Evolutionary conservation across 345 rosid species (phyloP), one percentile per base, ranked within the genome.

Genomic region (Arabis hirsuta): DNA sequence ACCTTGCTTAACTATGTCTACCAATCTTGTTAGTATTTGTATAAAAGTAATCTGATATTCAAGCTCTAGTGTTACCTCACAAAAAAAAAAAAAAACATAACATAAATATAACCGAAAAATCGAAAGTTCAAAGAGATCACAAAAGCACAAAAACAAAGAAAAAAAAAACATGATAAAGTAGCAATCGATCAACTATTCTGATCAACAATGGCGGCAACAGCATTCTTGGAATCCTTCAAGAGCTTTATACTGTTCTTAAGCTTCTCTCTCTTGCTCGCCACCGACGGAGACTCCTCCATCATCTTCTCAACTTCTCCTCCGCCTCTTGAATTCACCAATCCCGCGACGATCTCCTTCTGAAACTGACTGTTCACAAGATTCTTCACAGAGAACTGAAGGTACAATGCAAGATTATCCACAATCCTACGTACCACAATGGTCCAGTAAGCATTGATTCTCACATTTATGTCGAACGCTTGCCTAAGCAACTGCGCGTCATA

Each of bases 391-490:
- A 69, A 19, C 10, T 71, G 83, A 29, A 82, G 53, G 26, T 82
- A 55, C 6, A 82, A 31, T 0, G 78, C 81, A 38, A 82, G 42
- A 1, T 29, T 62, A 1, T 82, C 85, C 1, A 80, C 78, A 2
- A 82, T 24, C 67, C 83, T 71, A 3, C 59, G 43, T 14, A 62
- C 1, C 0, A 71, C 82, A 1, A 82, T 69, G 6, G 58, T 41
- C 85, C 82, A 82, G 36, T 82, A 82, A 0, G 79, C 54, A 5
- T 46, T 26, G 14, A 76, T 65, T 29, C 81, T 76, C 81, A 79
- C 56, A 54, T 58, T 78, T 70, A 81, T 52, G 2, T 81, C 78
- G 1, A 43, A 72, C 0, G 80, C 80, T 0, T 69, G 67, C 0
- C 14, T 27, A 46, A 78, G 66, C 5, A 60, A 0, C 43, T 65